Conservation (phyloP, 2,329 filamentous ascomycete species). For the Furcasterigmium furcatum region DNA sequence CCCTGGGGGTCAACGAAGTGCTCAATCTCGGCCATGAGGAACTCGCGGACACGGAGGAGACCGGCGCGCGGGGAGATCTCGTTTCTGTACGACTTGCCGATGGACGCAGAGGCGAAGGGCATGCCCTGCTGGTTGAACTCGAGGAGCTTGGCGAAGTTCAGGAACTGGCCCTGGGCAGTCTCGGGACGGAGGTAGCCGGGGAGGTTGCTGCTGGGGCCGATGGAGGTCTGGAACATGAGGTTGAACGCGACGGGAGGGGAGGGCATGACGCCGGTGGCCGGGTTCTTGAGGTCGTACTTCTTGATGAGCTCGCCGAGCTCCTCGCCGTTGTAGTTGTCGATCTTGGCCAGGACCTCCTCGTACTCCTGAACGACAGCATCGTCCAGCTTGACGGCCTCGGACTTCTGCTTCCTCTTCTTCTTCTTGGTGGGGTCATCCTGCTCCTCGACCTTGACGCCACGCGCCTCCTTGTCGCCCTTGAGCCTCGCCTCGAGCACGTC, state of each 20-base stretch:
- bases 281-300: constrained; percentile 90
- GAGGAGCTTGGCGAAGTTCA: constrained; percentile 94
- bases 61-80: constrained; percentile 93
- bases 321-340: constrained; percentile 90
- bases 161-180: constrained; percentile 96
- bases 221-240: constrained; percentile 96
- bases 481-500: constrained; percentile 84
- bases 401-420: constrained; percentile 79
- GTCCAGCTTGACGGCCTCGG: constrained; percentile 79
- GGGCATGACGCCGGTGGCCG: constrained; percentile 72
- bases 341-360: constrained; percentile 84
- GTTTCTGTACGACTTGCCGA: constrained; percentile 97
- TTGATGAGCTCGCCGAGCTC: constrained; percentile 85
- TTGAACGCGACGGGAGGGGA: constrained; percentile 88
- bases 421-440: constrained; percentile 73
- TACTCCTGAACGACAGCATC: constrained; percentile 86
- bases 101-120: constrained; percentile 95
- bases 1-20: constrained; percentile 94
- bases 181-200: constrained; percentile 87
- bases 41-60: constrained; percentile 90
- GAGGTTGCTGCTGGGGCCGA: constrained; percentile 86
- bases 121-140: constrained; percentile 94
- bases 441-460: constrained; percentile 75
- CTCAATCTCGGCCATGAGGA: constrained; percentile 98
- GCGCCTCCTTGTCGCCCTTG: constrained; percentile 89